A percentile compares a stretch with the other conserved stretches of the same genome.
Evolutionary conservation across 75 land plant genomes (phyloP).

Genomic region (Picea sitchensis): DNA sequence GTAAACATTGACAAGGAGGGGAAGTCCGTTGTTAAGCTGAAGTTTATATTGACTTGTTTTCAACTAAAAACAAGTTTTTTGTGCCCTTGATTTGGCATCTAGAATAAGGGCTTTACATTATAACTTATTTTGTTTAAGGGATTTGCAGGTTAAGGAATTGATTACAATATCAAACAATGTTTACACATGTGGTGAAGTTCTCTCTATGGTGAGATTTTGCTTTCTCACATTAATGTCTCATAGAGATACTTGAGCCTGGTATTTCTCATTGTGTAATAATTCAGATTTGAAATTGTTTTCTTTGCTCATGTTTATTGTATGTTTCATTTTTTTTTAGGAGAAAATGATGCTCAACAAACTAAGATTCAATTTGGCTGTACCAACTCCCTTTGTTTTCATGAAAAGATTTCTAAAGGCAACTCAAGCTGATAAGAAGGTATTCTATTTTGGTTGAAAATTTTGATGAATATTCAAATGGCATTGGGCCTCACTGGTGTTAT

Average conservation of each 20-base stretch:
- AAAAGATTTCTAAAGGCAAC: conserved; percentile 85
- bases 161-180: conserved; percentile 56
- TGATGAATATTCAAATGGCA: not conserved
- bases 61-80: not conserved
- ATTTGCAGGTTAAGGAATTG: conserved; percentile 45
- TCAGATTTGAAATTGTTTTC: not conserved
- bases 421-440: conserved; percentile 55
- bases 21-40: not conserved
- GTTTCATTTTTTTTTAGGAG: conserved; percentile 42
- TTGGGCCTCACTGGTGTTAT: no score
- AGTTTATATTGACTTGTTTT: not conserved
- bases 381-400: conserved; percentile 90
- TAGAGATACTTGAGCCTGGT: not conserved
- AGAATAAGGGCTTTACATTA: not conserved
- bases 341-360: conserved; percentile 58
- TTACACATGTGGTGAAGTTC: conserved; percentile 62
- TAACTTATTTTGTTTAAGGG: not conserved
- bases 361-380: conserved; percentile 59
- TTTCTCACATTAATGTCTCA: conserved; percentile 6
- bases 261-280: not conserved
- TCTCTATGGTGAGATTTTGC: conserved; percentile 50
- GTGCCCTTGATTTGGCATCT: not conserved
- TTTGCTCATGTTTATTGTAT: conserved; percentile 4
- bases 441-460: not conserved
- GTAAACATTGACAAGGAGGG: not conserved